phyloP scores from a whole-genome alignment of 2,329 filamentous ascomycete genomes.

The Arthroderma sp. region DNA sequence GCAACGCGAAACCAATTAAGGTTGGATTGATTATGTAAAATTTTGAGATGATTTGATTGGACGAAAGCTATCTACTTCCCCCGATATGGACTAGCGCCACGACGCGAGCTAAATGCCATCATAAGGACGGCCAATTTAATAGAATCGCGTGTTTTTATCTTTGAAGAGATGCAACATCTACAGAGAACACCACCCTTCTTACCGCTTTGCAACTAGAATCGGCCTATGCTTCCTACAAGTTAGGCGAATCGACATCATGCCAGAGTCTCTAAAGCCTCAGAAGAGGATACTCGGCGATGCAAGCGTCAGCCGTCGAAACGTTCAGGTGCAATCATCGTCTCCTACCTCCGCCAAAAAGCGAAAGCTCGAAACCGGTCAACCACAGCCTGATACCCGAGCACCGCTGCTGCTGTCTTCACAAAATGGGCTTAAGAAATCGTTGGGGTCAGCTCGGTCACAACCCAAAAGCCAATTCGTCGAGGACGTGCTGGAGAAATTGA shows the following conservation, averaged over 20 bases:
- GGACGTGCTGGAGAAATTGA: constrained; percentile 89
- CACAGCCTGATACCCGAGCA: constrained; percentile 47
- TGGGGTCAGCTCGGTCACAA: constrained; percentile 39
- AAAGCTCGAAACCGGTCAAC: constrained; percentile 52
- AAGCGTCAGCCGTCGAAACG: constrained; percentile 51
- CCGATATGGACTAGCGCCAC: neutral
- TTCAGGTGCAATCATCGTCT: constrained; percentile 40
- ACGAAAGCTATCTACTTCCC: no score
- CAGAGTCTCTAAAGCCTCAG: constrained; percentile 39
- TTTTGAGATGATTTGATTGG: neutral
- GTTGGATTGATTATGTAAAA: neutral
- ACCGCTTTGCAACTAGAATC: constrained; percentile 28
- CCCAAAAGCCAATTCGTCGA: constrained; percentile 86
- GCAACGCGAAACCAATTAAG: neutral
- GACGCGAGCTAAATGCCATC: neutral
- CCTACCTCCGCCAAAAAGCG: constrained; percentile 59
- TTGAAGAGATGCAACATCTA: constrained; percentile 12
- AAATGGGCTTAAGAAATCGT: constrained; percentile 1
- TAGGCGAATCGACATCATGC: neutral
- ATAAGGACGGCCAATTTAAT: constrained; percentile 5
- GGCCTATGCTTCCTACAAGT: neutral
- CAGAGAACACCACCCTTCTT: neutral
- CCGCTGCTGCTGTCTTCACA: constrained; percentile 46
- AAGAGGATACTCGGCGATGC: constrained; percentile 62
- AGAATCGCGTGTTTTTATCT: constrained; percentile 4